A percentile compares a stretch with the other conserved stretches of the same genome.
Conservation (phyloP, 768 basidiomycete genomes). For the Xerocomus brunneocitrinus region DNA sequence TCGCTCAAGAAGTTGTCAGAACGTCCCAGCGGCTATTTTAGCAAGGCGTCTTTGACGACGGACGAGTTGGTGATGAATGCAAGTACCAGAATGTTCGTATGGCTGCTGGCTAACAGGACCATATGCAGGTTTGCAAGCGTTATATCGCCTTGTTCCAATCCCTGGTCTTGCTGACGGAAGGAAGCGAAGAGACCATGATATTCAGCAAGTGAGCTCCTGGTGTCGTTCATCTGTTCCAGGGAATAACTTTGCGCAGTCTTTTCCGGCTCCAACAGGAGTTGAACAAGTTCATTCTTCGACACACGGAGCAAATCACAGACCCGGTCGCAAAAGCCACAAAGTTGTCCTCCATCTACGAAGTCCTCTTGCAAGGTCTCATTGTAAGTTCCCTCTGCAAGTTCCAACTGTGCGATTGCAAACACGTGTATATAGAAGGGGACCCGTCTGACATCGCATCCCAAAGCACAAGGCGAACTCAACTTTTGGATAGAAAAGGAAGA, state of each 20-base stretch:
- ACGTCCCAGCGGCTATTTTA: constrained; percentile 59
- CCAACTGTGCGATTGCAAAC: neutral
- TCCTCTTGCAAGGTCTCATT: constrained; percentile 68
- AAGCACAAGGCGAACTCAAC: constrained; percentile 79
- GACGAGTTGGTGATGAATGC: constrained; percentile 64
- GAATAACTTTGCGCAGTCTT: constrained; percentile 46
- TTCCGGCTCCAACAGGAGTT: constrained; percentile 83
- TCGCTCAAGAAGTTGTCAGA: constrained; percentile 80
- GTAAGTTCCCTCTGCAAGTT: constrained; percentile 41
- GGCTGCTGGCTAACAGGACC: neutral
- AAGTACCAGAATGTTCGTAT: constrained; percentile 18
- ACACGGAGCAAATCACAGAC: constrained; percentile 66
- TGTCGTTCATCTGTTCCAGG: neutral
- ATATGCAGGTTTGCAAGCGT: constrained; percentile 57
- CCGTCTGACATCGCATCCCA: constrained; percentile 71
- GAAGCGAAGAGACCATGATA: constrained; percentile 93
- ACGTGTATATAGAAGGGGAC: constrained; percentile 50
- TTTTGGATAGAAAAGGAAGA: constrained; percentile 88
- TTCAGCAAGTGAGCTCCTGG: constrained; percentile 74
- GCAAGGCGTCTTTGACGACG: constrained; percentile 56
- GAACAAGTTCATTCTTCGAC: constrained; percentile 65
- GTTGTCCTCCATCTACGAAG: constrained; percentile 69
- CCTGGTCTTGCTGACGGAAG: constrained; percentile 73
- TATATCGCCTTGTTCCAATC: constrained; percentile 82
- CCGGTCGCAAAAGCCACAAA: constrained; percentile 59